Evolutionary conservation across 148 eudicot genomes (phyloP), one percentile per base, ranked within the genome.

Genomic region (Fagopyrum esculentum): DNA sequence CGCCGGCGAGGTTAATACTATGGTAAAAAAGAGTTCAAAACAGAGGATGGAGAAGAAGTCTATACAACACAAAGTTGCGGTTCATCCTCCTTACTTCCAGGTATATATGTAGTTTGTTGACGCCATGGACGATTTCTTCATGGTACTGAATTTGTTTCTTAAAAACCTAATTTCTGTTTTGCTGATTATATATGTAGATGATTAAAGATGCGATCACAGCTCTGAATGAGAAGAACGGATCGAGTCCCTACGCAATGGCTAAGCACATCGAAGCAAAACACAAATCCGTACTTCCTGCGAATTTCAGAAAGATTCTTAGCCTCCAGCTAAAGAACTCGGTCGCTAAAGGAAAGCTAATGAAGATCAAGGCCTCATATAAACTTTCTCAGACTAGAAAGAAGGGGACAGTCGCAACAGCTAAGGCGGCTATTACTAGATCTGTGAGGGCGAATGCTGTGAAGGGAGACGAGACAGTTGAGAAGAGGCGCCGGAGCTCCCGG

Each of bases 1-100:
- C 35, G 73, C 12, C 52, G 52, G 22, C 1, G 78, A 60, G 9
- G 63, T 29, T 6, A 47, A 50, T 0, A 69, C 86, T 11, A 79
- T 35, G 26, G 75, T 74, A 73, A 89, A 82, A 81, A 86, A 77
- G 86, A 85, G 82, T 55, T 52, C 47, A 6, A 68, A 68, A 45
- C 12, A 68, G 71, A 44, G 11, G 71, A 29, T 9, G 46, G 45
- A 45, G 72, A 69, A 70, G 73, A 84, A 84, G 64, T 64, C 87
- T 9, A 80, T 70, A 69, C 10, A 75, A 3, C 47, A 81, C 19
- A 91, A 86, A 64, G 26, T 76, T 56, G 86, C 84, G 30, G 30
- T 87, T 79, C 96, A 91, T 77, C 93, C 97, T 78, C 93, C 93
- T 43, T 91, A 91, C 48, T 89, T 89, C 16, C 83, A 89, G 93